Evolutionary conservation across 805 yeast species (phyloP).

Genomic region (Hanseniaspora osmophila): DNA sequence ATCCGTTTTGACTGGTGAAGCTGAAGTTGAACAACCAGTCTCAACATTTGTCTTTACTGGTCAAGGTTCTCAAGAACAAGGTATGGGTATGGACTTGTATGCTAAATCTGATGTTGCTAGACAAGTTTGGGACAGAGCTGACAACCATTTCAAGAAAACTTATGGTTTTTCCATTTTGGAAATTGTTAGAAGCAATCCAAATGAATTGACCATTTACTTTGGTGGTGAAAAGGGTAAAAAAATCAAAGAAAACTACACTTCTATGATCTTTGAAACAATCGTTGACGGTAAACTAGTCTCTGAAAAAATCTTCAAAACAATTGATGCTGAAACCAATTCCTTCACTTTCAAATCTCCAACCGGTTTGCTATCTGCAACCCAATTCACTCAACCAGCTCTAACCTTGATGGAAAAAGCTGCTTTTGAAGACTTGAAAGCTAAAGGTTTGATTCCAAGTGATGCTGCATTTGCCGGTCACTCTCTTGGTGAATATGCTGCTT

Average conservation of each 20-base stretch:
- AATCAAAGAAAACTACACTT: constrained; percentile 85
- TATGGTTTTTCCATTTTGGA: constrained; percentile 95
- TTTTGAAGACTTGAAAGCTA: constrained; percentile 90
- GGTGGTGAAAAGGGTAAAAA: constrained; percentile 96
- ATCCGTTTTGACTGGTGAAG: constrained; percentile 81
- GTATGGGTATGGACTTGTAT: constrained; percentile 99
- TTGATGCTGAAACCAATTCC: constrained; percentile 66
- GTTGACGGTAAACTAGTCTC: constrained; percentile 71
- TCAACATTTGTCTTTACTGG: constrained; percentile 97
- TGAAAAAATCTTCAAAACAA: constrained; percentile 91
- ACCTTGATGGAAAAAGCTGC: constrained; percentile 99
- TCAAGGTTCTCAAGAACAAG: constrained; percentile 99
- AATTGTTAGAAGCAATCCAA: constrained; percentile 91
- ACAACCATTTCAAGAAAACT: constrained; percentile 76
- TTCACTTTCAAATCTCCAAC: constrained; percentile 84
- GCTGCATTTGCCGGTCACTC: constrained; percentile 98
- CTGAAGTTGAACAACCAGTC: constrained; percentile 96
- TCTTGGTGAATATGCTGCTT: constrained; percentile 95
- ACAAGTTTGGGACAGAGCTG: constrained; percentile 97
- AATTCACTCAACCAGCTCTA: constrained; percentile 97
- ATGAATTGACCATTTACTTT: constrained; percentile 86
- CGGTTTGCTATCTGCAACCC: constrained; percentile 94
- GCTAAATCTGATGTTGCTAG: constrained; percentile 81
- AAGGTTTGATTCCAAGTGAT: constrained; percentile 88
- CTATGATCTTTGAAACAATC: constrained; percentile 95